Evolutionary conservation across 2,329 filamentous ascomycete species (phyloP).

Genomic region (Microdochium nivale): DNA sequence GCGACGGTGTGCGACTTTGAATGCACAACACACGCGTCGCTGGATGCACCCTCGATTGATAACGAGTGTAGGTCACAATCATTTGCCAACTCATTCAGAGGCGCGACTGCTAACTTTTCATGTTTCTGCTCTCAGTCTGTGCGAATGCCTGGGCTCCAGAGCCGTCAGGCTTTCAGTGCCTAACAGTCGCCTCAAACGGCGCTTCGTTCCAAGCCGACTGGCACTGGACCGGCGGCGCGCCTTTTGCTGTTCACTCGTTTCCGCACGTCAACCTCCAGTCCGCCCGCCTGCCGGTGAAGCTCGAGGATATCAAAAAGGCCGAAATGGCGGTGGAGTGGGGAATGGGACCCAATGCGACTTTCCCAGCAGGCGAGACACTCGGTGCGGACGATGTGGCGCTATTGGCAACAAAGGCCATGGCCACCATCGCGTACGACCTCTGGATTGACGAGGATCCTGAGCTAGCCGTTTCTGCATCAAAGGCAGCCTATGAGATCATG

Average conservation of each 20-base stretch:
- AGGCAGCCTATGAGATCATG: background rate
- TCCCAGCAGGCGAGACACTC: background rate
- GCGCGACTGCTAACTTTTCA: background rate
- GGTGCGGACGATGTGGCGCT: background rate
- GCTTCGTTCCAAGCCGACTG: background rate
- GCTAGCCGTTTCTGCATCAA: background rate
- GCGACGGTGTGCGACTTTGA: background rate
- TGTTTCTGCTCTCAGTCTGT: background rate
- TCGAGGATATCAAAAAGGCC: background rate
- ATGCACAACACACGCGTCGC: background rate
- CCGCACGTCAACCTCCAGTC: background rate
- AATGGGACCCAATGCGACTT: background rate
- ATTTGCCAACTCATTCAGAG: background rate
- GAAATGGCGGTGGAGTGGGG: background rate
- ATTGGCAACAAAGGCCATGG: background rate
- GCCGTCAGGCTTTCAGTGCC: background rate
- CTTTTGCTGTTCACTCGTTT: background rate
- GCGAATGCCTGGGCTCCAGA: background rate
- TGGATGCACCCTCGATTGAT: background rate
- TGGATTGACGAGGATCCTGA: background rate
- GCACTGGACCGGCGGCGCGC: background rate
- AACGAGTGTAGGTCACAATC: background rate
- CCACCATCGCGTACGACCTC: background rate
- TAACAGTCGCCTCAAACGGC: background rate
- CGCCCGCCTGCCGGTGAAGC: background rate